Conservation (phyloP, 2,329 filamentous ascomycete genomes). For the Volutella citrinella region DNA sequence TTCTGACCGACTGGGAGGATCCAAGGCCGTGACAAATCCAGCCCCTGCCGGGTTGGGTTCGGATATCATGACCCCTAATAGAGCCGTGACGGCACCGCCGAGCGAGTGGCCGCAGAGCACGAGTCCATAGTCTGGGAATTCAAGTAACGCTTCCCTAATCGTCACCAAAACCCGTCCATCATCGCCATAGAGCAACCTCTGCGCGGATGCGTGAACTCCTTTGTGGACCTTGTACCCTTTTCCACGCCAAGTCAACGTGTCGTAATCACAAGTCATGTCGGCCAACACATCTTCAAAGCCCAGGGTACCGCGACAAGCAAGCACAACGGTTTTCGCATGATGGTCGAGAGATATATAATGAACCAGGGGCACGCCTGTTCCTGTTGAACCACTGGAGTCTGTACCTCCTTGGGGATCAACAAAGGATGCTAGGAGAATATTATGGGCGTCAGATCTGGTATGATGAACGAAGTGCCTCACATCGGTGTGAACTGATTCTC, state of each 20-base stretch:
- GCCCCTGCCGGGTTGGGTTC: conserved; percentile 55
- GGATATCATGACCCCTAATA: conserved; percentile 69
- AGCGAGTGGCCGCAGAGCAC: conserved; percentile 69
- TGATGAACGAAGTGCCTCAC: conserved; percentile 63
- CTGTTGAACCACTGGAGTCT: conserved; percentile 61
- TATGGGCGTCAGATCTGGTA: conserved; percentile 55
- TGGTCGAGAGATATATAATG: conserved; percentile 73
- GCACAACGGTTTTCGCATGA: conserved; percentile 66
- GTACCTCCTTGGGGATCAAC: conserved; percentile 67
- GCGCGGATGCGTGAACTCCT: conserved; percentile 69
- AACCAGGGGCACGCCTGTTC: conserved; percentile 66
- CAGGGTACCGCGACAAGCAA: conserved; percentile 70
- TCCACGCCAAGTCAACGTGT: conserved; percentile 61
- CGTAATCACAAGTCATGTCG: conserved; percentile 73
- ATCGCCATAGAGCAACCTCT: conserved; percentile 63
- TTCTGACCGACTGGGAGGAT: conserved; percentile 42
- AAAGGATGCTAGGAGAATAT: conserved; percentile 66
- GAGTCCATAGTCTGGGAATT: conserved; percentile 67
- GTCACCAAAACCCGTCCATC: conserved; percentile 66
- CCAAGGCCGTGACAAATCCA: conserved; percentile 60
- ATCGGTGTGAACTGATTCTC: conserved; percentile 54
- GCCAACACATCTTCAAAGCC: conserved; percentile 73
- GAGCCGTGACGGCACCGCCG: conserved; percentile 66
- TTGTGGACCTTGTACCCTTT: conserved; percentile 69
- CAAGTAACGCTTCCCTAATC: conserved; percentile 61